Percentiles rank a stretch among this genome's conserved stretches.
Evolutionary conservation across 345 rosid species (phyloP).

Genomic region (Acer negundo): DNA sequence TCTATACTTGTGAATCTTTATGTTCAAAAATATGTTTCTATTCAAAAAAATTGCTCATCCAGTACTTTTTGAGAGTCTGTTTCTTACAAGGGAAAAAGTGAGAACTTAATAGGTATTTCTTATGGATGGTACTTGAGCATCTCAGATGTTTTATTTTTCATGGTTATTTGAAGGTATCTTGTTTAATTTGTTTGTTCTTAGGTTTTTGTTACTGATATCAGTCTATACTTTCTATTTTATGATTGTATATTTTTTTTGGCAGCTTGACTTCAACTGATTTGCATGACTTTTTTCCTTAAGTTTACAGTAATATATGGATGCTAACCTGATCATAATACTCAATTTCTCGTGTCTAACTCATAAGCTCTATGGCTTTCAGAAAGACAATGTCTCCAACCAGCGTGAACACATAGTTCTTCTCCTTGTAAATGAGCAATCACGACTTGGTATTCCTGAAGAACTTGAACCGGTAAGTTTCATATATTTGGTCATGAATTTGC

Average conservation of each 20-base stretch:
- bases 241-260: not conserved
- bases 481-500: slow-evolving; percentile 1
- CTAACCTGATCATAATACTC: not conserved
- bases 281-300: not conserved
- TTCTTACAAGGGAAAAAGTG: not conserved
- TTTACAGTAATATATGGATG: not conserved
- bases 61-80: not conserved
- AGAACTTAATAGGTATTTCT: slow-evolving; percentile 1
- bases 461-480: slow-evolving; percentile 68
- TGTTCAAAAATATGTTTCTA: not conserved
- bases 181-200: not conserved
- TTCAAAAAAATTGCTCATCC: not conserved
- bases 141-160: not conserved
- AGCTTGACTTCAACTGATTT: not conserved
- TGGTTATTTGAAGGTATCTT: not conserved
- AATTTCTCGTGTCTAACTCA: slow-evolving; percentile 4
- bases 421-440: slow-evolving; percentile 91
- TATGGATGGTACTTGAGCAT: not conserved
- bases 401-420: slow-evolving; percentile 94
- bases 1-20: not conserved
- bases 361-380: slow-evolving; percentile 44
- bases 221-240: not conserved
- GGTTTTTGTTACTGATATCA: not conserved
- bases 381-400: slow-evolving; percentile 92
- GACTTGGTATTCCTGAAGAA: slow-evolving; percentile 65